These are phyloP conservation scores for Pestalotiopsis sp. DNA, from an alignment of 2,329 filamentous ascomycete species.

Conservation along the genomic window DNA sequence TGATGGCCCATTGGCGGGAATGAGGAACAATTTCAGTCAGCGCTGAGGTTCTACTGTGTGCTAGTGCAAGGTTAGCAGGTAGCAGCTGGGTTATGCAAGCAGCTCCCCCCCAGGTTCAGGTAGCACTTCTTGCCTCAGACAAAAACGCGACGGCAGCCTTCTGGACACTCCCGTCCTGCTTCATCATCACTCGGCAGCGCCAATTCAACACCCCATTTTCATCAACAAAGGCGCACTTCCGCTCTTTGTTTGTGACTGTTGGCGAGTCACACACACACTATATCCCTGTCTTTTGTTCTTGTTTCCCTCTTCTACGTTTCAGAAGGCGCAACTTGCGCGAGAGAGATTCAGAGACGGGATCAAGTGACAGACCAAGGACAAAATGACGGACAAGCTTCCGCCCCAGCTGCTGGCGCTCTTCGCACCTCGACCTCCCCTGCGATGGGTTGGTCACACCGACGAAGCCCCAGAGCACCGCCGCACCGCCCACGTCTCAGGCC, in stretches of 20 bases:
- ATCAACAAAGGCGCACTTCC: constrained; percentile 2
- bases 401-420: constrained; percentile 92
- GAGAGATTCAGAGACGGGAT: neutral
- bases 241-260: constrained; percentile 7
- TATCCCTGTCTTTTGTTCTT: constrained; percentile 1
- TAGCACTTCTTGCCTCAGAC: neutral
- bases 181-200: neutral
- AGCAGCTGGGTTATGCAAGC: neutral
- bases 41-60: neutral
- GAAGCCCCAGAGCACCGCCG: constrained; percentile 80
- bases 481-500: constrained; percentile 72
- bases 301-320: neutral
- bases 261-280: neutral
- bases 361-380: neutral
- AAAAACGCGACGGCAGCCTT: constrained; percentile 10
- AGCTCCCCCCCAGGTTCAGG: neutral
- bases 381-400: constrained; percentile 95
- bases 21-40: neutral
- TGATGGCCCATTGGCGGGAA: neutral
- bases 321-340: neutral
- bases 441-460: constrained; percentile 85
- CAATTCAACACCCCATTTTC: neutral
- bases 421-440: constrained; percentile 87
- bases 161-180: neutral
- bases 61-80: neutral